Evolutionary conservation across 139 green algal genomes (phyloP).

Genomic region (Chlorella sp.): DNA sequence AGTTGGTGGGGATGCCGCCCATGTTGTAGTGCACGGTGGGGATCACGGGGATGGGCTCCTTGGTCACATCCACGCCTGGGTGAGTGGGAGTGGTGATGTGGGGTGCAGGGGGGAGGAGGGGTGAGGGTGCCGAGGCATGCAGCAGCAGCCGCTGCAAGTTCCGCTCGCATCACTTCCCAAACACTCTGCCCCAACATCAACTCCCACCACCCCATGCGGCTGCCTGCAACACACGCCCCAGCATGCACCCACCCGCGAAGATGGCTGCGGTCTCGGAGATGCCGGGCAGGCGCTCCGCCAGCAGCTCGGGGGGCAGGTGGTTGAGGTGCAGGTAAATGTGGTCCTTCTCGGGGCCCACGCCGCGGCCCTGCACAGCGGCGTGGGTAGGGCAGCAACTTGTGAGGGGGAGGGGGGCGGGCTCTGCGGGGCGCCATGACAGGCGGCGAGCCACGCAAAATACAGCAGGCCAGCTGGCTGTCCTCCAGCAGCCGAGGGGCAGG

Average conservation of each 20-base stretch:
- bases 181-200: too few species aligned
- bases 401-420: not conserved
- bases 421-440: not conserved
- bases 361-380: constrained; percentile 46
- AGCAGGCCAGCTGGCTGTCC: not conserved
- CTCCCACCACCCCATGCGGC: too few species aligned
- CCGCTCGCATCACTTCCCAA: too few species aligned
- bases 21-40: constrained; percentile 99
- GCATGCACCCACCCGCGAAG: constrained; percentile 85
- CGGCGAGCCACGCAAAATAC: too few species aligned
- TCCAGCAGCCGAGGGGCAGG: not conserved
- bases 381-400: too few species aligned
- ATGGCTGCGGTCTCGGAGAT: constrained; percentile 99
- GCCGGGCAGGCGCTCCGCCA: constrained; percentile 96
- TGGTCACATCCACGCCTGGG: constrained; percentile 51
- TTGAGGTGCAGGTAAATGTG: constrained; percentile 99
- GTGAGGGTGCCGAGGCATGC: not conserved
- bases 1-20: constrained; percentile 98
- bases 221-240: not conserved
- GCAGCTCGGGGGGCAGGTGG: constrained; percentile 95
- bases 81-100: too few species aligned
- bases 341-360: constrained; percentile 81
- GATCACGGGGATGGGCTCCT: constrained; percentile 81
- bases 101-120: not conserved
- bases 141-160: not conserved